These are phyloP conservation scores for Didymella glomerata DNA, from an alignment of 2,329 filamentous ascomycete species.

Conservation along the genomic window DNA sequence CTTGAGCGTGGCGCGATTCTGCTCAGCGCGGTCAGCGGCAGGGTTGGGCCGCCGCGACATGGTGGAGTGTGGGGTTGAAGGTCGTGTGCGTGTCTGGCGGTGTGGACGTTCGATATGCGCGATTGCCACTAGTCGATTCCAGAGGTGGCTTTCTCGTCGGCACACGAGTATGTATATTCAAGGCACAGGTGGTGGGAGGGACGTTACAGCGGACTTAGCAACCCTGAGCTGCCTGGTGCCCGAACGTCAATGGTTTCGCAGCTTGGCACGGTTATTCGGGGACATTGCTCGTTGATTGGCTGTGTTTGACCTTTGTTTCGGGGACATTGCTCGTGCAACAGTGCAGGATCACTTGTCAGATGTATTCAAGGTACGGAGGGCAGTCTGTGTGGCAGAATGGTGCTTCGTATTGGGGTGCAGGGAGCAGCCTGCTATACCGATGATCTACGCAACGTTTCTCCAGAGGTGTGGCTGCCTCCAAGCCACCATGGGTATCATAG, in stretches of 20 bases:
- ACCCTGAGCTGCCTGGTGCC: conserved; percentile 10
- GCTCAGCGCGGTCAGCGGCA: conserved; percentile 84
- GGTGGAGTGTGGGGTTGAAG: conserved; percentile 43
- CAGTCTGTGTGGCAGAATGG: not conserved
- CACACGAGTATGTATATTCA: conserved; percentile 5
- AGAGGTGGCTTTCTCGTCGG: not conserved
- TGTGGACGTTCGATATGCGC: not conserved
- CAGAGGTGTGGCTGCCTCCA: not conserved
- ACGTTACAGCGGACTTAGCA: conserved; percentile 3
- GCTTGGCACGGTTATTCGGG: conserved; percentile 10
- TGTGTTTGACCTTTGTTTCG: conserved; percentile 1
- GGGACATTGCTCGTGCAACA: conserved; percentile 6
- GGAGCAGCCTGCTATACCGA: conserved; percentile 11
- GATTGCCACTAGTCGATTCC: conserved; percentile 3
- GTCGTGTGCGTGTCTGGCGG: conserved; percentile 6
- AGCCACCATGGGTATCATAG: conserved; percentile 20
- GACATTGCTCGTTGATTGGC: conserved; percentile 16
- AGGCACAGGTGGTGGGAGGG: conserved; percentile 15
- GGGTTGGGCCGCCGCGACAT: conserved; percentile 87
- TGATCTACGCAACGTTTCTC: conserved; percentile 9
- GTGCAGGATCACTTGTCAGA: not conserved
- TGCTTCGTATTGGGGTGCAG: conserved; percentile 15
- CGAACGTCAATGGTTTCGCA: conserved; percentile 16
- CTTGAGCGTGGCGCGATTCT: conserved; percentile 95
- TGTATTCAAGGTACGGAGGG: not conserved